Base-by-base conservation (phyloP, 208 protist species). In the Trypanosomatidae sp. region DNA sequence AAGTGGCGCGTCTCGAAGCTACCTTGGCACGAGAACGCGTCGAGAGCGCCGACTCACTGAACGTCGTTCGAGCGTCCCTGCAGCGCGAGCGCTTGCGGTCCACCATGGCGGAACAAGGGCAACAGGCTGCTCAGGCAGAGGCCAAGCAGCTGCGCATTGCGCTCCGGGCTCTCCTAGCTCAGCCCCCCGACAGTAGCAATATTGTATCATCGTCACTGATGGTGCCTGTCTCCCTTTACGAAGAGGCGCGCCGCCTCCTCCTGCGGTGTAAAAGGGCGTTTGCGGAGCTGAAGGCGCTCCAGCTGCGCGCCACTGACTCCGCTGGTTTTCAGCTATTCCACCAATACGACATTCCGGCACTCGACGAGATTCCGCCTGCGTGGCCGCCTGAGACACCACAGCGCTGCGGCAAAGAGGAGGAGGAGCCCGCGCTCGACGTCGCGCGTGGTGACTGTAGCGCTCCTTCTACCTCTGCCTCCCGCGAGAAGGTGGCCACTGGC, bases 281-380 rank as follows among this genome's bases (percentile, higher is more conserved):
- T 25, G 69, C 8, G 19, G 78, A 83, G 56, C 39, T 83, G 33
- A 76, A 71, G 66, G 73, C 72, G 74, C 74, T 83, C 22, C 79
- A 80, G 67, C 33, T 64, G 43, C 65, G 56, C 13, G 56, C 76
- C 1, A 70, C 65, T 10, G 70, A 83, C 22, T 36, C 62, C 17
- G 69, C 47, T 22, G 68, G 68, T 30, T 25, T 83, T 25, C 62
- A 74, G 53, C 62, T 66, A 2, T 65, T 77, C 13, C 69, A 68
- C 25, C 56, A 46, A 5, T 77, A 77, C 28, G 55, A 79, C 52
- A 71, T 79, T 49, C 78, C 78, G 7, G 44, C 73, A 25, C 62
- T 75, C 19, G 73, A 69, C 52, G 65, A 77, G 47, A 74, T 83
- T 1, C 68, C 73, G 4, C 68, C 66, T 12, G 15, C 77, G 39